Base-by-base conservation (phyloP, 1,284 basidiomycete species). In the Entoloma clypeatum region DNA sequence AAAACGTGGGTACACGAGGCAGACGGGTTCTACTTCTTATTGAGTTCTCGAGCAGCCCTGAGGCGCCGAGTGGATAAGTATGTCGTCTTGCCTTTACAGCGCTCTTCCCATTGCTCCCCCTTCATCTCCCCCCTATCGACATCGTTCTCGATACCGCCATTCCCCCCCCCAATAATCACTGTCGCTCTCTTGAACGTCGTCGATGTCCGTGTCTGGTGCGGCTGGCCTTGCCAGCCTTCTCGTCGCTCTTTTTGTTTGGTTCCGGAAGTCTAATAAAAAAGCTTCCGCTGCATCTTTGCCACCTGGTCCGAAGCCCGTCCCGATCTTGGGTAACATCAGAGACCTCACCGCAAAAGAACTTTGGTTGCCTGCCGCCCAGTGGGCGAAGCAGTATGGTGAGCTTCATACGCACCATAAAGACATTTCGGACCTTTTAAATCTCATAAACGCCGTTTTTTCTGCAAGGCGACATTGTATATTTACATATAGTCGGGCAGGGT, bases 221-320 rank as follows among this genome's bases (percentile, higher is more conserved):
- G 52, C 57, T 47, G 63, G 55, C 37, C 50, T 61, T 26, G 57
- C 54, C 31, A 54, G 61, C 40, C 55, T 68, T 59, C 56, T 66
- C 49, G 52, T 62, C 55, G 50, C 60, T 46, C 50, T 63, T 51
- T 60, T 62, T 52, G 48, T 66, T 43, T 65, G 60, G 59, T 55
- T 62, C 57, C 59, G 60, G 51, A 69, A 65, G 62, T 50, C 57
- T 56, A 65, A n/a, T n/a, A n/a, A n/a, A n/a, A n/a, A 62, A 59
- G 59, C 59, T 58, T 59, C 59, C 49, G 40, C 54, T 38, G 53
- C 56, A 49, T 57, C 61, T 45, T 56, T 72, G 21, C 82, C 82
- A n/a, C 81, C 82, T 43, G 81, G 82, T 19, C 81, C 81, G 40
- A 77, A 73, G 51, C 79, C 80, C 0, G 58, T 83, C 46, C 81